Evolutionary conservation across 2,329 filamentous ascomycete genomes (phyloP).

Genomic region (Colletotrichum kahawae): DNA sequence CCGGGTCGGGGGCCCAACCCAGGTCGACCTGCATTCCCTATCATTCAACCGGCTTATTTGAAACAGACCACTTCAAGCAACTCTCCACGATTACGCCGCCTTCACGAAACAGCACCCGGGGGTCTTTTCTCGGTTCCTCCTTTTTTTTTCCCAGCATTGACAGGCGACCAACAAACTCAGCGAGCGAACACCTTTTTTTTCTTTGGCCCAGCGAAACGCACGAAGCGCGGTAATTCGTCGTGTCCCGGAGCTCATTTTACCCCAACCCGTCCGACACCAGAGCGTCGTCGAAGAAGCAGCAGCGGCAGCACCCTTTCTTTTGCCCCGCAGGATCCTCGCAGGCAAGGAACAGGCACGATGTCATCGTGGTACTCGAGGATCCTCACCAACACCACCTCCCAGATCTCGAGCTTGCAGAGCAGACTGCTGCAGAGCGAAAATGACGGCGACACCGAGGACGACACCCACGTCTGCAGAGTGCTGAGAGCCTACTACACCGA

Average conservation of each 20-base stretch:
- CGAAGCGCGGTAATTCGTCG: not conserved
- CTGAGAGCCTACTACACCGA: constrained; percentile 92
- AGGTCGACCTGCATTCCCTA: constrained; percentile 13
- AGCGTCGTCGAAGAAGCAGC: not conserved
- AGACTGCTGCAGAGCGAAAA: constrained; percentile 71
- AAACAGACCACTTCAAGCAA: constrained; percentile 20
- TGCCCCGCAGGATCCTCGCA: constrained; percentile 21
- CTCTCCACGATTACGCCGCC: constrained; percentile 1
- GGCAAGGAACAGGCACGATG: constrained; percentile 52
- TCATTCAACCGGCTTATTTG: constrained; percentile 20
- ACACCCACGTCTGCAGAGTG: constrained; percentile 93
- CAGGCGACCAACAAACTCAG: not conserved
- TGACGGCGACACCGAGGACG: constrained; percentile 81
- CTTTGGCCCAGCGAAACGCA: not conserved
- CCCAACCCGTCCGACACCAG: constrained; percentile 12
- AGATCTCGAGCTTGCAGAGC: constrained; percentile 69
- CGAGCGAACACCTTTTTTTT: not conserved
- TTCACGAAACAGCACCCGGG: constrained; percentile 2
- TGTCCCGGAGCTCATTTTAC: not conserved
- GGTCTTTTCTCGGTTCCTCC: not conserved
- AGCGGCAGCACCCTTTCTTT: not conserved
- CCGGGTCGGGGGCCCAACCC: constrained; percentile 3
- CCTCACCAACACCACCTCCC: constrained; percentile 67
- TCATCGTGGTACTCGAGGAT: constrained; percentile 83
- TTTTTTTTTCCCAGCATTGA: not conserved